Base-by-base conservation (phyloP, 208 protist genomes). In the Naegleria lovaniensis region DNA sequence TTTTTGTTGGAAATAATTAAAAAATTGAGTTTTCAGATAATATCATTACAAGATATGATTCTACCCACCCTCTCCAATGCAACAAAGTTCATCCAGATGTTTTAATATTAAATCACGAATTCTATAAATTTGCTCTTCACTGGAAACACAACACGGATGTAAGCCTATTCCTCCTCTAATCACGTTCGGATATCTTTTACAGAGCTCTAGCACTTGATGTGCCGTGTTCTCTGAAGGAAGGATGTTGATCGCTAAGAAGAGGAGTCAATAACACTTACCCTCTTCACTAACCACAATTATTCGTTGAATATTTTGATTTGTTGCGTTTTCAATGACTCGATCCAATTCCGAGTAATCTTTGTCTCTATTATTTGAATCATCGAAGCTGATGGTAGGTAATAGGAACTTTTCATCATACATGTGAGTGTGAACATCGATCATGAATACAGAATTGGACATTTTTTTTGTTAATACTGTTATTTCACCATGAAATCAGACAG, bases 401-500 rank as follows among this genome's bases (percentile, higher is more conserved):
- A n/a, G 19, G 55, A 67, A 87, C 40, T 87, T 41, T 9, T 87
- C 39, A 51, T 87, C 83, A n/a, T 87, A 87, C 9, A 87, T 1
- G 83, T 87, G 83, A 9, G 83, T 87, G 52, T 87, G 83, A 25
- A 41, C 36, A 51, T 87, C 83, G 39, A 87, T 33, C 83, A 87
- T 29, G 43, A 48, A 48, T 48, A 48, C 43, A 9, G 43, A 1
- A 48, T 48, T 38, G 1, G 7, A 79, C 19, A 25, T 36, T 79
- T 79, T 33, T 79, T n/a, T 48, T n/a, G n/a, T n/a, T n/a, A n/a
- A 59, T 59, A 22, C 16, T 59, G 16, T 59, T 6, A 6, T 59
- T 59, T 59, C 6, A 59, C 52, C 16, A n/a, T n/a, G n/a, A n/a
- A n/a, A n/a, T n/a, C n/a, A n/a, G n/a, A n/a, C n/a, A n/a, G n/a